Conservation (phyloP, 192 early-diverging fungal genomes). For the Funneliformis geosporum region DNA sequence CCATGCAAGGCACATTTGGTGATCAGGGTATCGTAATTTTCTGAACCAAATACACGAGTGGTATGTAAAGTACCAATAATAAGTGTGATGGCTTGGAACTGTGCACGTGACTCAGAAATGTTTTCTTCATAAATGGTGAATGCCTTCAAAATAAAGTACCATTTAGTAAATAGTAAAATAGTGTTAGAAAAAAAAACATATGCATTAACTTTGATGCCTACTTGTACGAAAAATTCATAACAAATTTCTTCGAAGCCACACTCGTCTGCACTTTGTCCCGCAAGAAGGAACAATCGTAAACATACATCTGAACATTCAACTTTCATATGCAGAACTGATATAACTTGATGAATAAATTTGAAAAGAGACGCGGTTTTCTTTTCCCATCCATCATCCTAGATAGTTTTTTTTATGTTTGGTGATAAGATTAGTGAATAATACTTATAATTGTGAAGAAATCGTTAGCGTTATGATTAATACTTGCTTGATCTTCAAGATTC, state of each 20-base stretch:
- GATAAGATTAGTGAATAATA: neutral
- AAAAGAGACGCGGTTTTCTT: slow-evolving; percentile 75
- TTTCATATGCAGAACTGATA: slow-evolving; percentile 71
- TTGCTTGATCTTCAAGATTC: slow-evolving; percentile 45
- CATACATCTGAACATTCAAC: slow-evolving; percentile 58
- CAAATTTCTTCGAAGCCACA: slow-evolving; percentile 88
- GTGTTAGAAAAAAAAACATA: neutral
- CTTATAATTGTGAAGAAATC: neutral
- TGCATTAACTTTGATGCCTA: slow-evolving; percentile 3
- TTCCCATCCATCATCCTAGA: slow-evolving; percentile 64
- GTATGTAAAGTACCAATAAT: slow-evolving; percentile 86
- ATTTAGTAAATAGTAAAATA: no score
- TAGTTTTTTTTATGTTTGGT: no score
- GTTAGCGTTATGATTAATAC: neutral
- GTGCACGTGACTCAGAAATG: slow-evolving; percentile 88
- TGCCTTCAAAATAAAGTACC: slow-evolving; percentile 67
- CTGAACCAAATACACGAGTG: slow-evolving; percentile 78
- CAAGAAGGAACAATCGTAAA: slow-evolving; percentile 84
- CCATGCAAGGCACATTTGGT: slow-evolving; percentile 91
- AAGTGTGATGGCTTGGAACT: slow-evolving; percentile 85
- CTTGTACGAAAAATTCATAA: slow-evolving; percentile 96
- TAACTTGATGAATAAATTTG: slow-evolving; percentile 86
- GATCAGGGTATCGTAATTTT: slow-evolving; percentile 95
- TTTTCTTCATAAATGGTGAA: slow-evolving; percentile 97
- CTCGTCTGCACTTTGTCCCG: slow-evolving; percentile 85